A percentile compares a stretch with the other conserved stretches of the same genome.
These are phyloP conservation scores for Neoboletus brunneissimus DNA, from an alignment of 768 basidiomycete genomes.

Conservation along the genomic window DNA sequence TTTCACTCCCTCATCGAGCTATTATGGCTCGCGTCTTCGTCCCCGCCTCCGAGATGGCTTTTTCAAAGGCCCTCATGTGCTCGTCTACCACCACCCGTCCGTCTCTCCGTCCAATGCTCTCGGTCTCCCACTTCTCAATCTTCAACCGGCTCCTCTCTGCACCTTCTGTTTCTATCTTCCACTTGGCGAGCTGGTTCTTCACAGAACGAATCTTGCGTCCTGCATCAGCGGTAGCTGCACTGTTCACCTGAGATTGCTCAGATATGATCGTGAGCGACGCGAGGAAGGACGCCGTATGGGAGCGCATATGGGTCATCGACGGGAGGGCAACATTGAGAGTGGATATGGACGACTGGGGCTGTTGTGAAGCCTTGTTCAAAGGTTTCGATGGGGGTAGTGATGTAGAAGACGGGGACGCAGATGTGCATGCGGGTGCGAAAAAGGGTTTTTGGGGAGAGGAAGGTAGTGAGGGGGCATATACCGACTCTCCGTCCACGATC, in stretches of 20 bases:
- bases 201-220: slow-evolving; percentile 83
- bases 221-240: slow-evolving; percentile 80
- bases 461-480: slow-evolving; percentile 39
- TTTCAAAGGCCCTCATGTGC: slow-evolving; percentile 73
- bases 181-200: slow-evolving; percentile 78
- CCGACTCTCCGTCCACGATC: slow-evolving; percentile 39
- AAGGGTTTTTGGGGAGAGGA: slow-evolving; percentile 55
- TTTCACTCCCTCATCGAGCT: slow-evolving; percentile 50
- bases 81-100: slow-evolving; percentile 74
- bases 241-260: slow-evolving; percentile 87
- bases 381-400: slow-evolving; percentile 34
- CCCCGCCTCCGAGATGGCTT: slow-evolving; percentile 68
- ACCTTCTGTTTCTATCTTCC: slow-evolving; percentile 80
- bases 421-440: slow-evolving; percentile 48
- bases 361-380: slow-evolving; percentile 15
- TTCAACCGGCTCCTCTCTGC: slow-evolving; percentile 73
- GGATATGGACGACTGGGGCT: slow-evolving; percentile 29
- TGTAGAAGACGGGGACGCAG: slow-evolving; percentile 53
- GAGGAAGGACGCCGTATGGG: slow-evolving; percentile 71
- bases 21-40: slow-evolving; percentile 79
- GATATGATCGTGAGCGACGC: slow-evolving; percentile 74
- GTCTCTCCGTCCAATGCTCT: slow-evolving; percentile 42
- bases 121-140: slow-evolving; percentile 82
- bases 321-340: slow-evolving; percentile 42
- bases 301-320: slow-evolving; percentile 68